Conservation (phyloP, 2,329 filamentous ascomycete genomes). For the Magnaporthiopsis rhizophila region DNA sequence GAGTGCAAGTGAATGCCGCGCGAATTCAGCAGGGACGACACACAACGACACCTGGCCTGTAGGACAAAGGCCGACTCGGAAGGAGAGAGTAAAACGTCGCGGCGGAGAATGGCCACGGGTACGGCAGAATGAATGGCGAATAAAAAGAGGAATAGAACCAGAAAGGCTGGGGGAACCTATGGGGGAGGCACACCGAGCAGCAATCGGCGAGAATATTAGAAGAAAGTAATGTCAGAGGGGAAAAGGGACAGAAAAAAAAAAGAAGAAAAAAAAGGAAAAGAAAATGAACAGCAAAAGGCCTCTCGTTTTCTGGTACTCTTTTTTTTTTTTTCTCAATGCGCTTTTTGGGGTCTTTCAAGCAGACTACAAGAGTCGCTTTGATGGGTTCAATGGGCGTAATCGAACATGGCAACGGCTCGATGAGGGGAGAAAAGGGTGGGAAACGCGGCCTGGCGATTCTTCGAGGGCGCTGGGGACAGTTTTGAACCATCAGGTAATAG, state of each 20-base stretch:
- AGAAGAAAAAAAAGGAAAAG: not conserved
- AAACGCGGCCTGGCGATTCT: conserved; percentile 18
- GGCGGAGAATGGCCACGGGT: conserved; percentile 9
- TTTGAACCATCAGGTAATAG: conserved; percentile 21
- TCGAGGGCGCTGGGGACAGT: conserved; percentile 23
- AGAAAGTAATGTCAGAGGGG: conserved; percentile 11
- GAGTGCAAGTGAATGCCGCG: conserved; percentile 28
- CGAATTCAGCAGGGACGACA: conserved; percentile 18
- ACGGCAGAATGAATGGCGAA: conserved; percentile 1
- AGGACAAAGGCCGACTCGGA: conserved; percentile 13
- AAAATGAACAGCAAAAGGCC: conserved; percentile 6
- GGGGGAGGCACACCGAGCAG: conserved; percentile 21
- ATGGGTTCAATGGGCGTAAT: conserved; percentile 41
- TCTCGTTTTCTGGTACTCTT: conserved; percentile 10
- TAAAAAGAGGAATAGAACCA: not conserved
- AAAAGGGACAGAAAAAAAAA: not conserved
- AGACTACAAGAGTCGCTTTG: conserved; percentile 49
- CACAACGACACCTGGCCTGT: conserved; percentile 17
- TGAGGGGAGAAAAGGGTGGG: conserved; percentile 26
- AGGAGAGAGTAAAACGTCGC: conserved; percentile 7
- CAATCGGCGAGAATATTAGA: conserved; percentile 17
- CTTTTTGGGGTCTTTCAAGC: conserved; percentile 26
- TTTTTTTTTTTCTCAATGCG: not conserved
- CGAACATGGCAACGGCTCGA: conserved; percentile 50
- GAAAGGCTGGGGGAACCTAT: conserved; percentile 10